phyloP scores from a whole-genome alignment of 2,329 filamentous ascomycete genomes.

The Sporothrix dimorphospora region DNA sequence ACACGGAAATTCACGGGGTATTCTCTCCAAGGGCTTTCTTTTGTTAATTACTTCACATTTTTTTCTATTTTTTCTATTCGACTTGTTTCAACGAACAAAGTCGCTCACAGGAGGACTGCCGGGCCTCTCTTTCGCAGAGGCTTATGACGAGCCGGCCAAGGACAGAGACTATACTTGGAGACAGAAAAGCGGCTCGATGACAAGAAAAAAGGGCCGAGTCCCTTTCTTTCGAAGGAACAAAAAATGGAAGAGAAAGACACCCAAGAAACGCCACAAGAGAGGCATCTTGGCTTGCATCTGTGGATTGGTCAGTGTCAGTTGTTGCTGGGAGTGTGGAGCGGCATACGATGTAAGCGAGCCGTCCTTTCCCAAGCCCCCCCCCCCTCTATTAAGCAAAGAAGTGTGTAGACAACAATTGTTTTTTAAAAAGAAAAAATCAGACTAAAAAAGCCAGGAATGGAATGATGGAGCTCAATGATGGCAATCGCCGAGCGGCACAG shows the following conservation, averaged over 20 bases:
- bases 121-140: neutral
- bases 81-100: neutral
- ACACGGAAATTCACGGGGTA: neutral
- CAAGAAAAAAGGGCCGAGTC: neutral
- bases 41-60: neutral
- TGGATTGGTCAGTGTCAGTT: neutral
- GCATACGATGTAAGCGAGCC: conserved; percentile 8
- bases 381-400: no score
- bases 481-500: conserved; percentile 3
- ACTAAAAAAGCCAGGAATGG: no score
- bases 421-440: no score
- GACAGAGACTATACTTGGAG: neutral
- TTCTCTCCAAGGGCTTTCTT: neutral
- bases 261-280: neutral
- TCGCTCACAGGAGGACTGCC: neutral
- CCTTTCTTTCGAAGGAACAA: neutral
- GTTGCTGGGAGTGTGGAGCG: neutral
- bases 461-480: no score
- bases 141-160: neutral
- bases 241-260: neutral
- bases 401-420: no score
- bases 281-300: neutral
- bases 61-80: neutral
- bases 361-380: no score
- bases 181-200: neutral